Conservation (phyloP, 2,329 filamentous ascomycete species). For the Ceratocystis cubensis region DNA sequence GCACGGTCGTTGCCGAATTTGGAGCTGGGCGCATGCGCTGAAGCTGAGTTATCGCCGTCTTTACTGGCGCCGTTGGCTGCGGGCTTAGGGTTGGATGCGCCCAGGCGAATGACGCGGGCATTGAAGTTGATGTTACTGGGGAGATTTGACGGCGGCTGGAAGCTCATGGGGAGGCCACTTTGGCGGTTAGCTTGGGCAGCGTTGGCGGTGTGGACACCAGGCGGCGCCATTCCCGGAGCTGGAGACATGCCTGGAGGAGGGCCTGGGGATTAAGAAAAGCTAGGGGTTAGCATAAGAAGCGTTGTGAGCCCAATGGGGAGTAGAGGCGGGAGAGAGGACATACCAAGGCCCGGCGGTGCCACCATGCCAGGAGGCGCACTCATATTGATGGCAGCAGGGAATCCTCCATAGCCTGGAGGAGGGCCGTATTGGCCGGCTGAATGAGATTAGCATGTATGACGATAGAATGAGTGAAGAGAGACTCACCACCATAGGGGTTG, state of each 20-base stretch:
- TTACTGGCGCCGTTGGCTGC: conserved; percentile 30
- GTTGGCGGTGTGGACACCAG: conserved; percentile 64
- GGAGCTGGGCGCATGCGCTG: conserved; percentile 6
- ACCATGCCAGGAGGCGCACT: conserved; percentile 52
- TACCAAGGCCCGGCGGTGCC: conserved; percentile 73
- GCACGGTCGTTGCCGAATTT: conserved; percentile 49
- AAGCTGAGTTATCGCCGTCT: conserved; percentile 35
- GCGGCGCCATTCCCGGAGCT: conserved; percentile 66
- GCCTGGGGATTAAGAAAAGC: conserved; percentile 36
- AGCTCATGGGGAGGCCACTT: conserved; percentile 66
- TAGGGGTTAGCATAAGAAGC: not conserved
- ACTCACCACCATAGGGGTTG: conserved; percentile 47
- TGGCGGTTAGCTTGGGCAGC: conserved; percentile 66
- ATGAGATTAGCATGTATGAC: conserved; percentile 9
- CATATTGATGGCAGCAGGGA: conserved; percentile 44
- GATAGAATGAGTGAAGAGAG: not conserved
- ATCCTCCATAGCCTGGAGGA: conserved; percentile 60
- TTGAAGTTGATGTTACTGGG: conserved; percentile 91
- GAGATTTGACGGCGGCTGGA: conserved; percentile 81
- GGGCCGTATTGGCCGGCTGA: conserved; percentile 27
- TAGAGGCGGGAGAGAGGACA: conserved; percentile 27
- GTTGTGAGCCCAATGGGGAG: conserved; percentile 8
- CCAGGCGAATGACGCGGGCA: conserved; percentile 87
- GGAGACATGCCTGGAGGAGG: conserved; percentile 69
- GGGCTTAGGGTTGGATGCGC: conserved; percentile 60